phyloP scores from a whole-genome alignment of 768 basidiomycete genomes.

The Suillus weaverae region DNA sequence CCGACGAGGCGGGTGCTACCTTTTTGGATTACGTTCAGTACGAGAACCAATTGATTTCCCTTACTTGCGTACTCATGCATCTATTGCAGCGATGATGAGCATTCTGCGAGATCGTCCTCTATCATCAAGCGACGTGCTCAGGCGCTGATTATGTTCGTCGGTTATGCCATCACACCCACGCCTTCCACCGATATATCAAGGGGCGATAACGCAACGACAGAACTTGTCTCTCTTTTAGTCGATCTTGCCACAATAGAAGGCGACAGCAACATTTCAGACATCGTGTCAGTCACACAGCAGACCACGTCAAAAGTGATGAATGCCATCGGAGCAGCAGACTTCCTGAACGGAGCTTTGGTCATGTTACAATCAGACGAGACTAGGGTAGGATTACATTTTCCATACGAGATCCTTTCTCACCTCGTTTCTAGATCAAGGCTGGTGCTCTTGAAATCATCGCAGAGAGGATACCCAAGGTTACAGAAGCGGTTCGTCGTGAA shows the following conservation, averaged over 20 bases:
- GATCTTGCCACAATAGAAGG: conserved; percentile 43
- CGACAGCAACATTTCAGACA: conserved; percentile 38
- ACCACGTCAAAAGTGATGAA: conserved; percentile 55
- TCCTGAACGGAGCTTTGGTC: conserved; percentile 54
- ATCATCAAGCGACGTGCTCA: conserved; percentile 61
- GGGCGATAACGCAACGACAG: conserved; percentile 32
- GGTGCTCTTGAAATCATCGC: conserved; percentile 72
- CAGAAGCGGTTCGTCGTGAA: conserved; percentile 52
- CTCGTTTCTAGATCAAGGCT: conserved; percentile 49
- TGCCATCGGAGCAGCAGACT: conserved; percentile 70
- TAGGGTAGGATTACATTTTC: conserved; percentile 40
- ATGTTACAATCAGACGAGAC: conserved; percentile 57
- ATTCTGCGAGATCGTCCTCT: conserved; percentile 43
- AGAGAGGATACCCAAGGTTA: conserved; percentile 62
- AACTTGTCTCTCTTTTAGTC: conserved; percentile 51
- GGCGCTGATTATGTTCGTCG: conserved; percentile 65
- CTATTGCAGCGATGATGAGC: conserved; percentile 57
- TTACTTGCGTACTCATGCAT: neutral
- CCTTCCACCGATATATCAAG: neutral
- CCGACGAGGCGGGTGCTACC: conserved; percentile 37
- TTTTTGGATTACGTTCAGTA: conserved; percentile 63
- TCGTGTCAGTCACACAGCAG: conserved; percentile 47
- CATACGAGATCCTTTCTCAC: conserved; percentile 9
- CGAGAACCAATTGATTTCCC: conserved; percentile 18
- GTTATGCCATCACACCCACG: conserved; percentile 44